phyloP scores from a whole-genome alignment of 2,329 filamentous ascomycete genomes.

The Trichoderma simmonsii region DNA sequence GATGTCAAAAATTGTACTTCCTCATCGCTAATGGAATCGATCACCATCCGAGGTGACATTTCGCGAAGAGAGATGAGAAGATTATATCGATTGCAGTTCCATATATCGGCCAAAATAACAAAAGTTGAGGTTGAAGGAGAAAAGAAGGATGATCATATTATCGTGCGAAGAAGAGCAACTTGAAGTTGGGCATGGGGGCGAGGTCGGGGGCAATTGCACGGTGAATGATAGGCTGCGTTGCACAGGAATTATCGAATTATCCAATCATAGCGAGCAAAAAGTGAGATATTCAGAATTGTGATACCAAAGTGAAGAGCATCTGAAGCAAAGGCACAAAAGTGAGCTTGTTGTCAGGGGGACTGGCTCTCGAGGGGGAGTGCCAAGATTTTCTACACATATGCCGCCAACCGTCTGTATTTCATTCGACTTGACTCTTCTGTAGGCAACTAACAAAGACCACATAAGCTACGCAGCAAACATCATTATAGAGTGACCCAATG shows the following conservation, averaged over 20 bases:
- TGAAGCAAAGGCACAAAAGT: neutral
- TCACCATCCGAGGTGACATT: neutral
- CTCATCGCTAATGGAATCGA: neutral
- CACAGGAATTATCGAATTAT: neutral
- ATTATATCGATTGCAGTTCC: neutral
- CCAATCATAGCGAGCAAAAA: neutral
- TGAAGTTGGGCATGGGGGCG: neutral
- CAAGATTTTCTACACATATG: neutral
- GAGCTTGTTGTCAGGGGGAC: neutral
- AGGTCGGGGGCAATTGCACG: neutral
- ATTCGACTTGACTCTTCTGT: neutral
- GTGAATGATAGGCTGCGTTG: neutral
- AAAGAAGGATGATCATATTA: neutral
- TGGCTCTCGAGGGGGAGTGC: neutral
- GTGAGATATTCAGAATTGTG: neutral
- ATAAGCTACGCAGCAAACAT: neutral
- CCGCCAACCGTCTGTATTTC: neutral
- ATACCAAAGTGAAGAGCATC: neutral
- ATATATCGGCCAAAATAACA: neutral
- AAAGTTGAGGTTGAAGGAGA: neutral
- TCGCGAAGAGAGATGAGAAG: neutral
- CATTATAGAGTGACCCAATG: neutral
- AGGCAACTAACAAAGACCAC: too few relatives aligned
- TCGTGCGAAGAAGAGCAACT: neutral
- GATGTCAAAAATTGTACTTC: constrained; percentile 11